Base-by-base conservation (phyloP, 352 stramenopile species). In the Globisporangium canariense region DNA sequence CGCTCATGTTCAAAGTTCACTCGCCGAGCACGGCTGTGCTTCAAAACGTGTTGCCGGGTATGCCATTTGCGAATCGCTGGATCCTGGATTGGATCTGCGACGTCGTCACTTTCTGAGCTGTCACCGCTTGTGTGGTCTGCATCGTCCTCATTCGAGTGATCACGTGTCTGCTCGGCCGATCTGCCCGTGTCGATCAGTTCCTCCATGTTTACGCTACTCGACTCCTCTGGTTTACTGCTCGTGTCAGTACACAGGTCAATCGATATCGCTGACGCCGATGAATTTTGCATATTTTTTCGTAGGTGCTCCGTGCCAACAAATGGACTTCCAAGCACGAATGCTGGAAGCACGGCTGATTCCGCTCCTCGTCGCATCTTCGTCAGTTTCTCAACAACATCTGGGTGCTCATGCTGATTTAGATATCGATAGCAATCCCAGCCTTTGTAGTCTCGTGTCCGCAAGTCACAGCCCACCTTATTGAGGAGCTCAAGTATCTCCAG, bases 381-480 rank as follows among this genome's bases (percentile, higher is more conserved):
- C 25, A 85, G 62, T 32, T 50, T 28, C 16, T 71, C 68, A 2
- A 79, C 72, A 4, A 87, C 52, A 20, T 85, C 78, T 13, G 70
- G 71, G 34, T 89, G 78, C 5, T 88, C 66, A 30, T 76, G 68
- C 4, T 65, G 28, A 43, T 76, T 75, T 11, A 91, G 64, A 52
- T 88, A 78, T 14, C 72, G 47, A 40, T 76, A 75, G 1, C 67
- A 58, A 62, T 86, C 72, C 18, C 47, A 68, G 2, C 78, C 79
- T 22, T 52, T 69, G n/a, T 79, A 88, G 49, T 91, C 80, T 46
- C 68, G 56, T 11, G 71, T 80, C 41, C 64, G 63, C n/a, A 86
- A 54, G 43, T 64, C 69, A 34, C 66, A 76, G 0, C 75, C 78
- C 7, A 69, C 71, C 2, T 68, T 56, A 7, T 84, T 54, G 22